phyloP scores from a whole-genome alignment of 1,139 yeast species.

The Martiniozyma asiatica region DNA sequence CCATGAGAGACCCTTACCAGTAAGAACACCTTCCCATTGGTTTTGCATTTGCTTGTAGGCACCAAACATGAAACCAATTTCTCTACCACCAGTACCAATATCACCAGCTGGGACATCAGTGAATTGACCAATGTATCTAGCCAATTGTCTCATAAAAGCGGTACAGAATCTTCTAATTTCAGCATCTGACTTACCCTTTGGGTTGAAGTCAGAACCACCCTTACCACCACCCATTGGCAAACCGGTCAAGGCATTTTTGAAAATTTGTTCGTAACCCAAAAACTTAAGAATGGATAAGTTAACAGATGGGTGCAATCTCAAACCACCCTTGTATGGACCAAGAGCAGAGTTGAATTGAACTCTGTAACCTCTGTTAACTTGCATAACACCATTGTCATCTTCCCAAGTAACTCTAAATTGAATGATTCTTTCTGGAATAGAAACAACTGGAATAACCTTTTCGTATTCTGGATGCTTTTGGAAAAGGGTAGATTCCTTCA shows the following conservation, averaged over 20 bases:
- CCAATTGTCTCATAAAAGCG: conserved; percentile 90
- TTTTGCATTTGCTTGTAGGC: conserved; percentile 89
- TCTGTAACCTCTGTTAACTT: conserved; percentile 95
- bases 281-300: conserved; percentile 90
- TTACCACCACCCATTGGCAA: conserved; percentile 99
- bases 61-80: conserved; percentile 89
- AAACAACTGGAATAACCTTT: conserved; percentile 80
- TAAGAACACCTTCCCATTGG: conserved; percentile 92
- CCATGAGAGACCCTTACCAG: conserved; percentile 97
- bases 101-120: conserved; percentile 99
- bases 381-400: conserved; percentile 82
- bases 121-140: conserved; percentile 93
- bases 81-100: conserved; percentile 89
- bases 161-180: conserved; percentile 97
- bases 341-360: conserved; percentile 97
- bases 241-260: conserved; percentile 96
- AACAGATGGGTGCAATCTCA: conserved; percentile 95
- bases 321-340: conserved; percentile 99
- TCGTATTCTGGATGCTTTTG: conserved; percentile 80
- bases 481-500: conserved; percentile 86
- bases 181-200: conserved; percentile 82
- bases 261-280: conserved; percentile 95
- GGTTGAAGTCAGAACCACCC: conserved; percentile 98
- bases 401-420: conserved; percentile 98
- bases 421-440: conserved; percentile 90